Conservation (phyloP, 305 asterid species). For the Ajuga reptans region DNA sequence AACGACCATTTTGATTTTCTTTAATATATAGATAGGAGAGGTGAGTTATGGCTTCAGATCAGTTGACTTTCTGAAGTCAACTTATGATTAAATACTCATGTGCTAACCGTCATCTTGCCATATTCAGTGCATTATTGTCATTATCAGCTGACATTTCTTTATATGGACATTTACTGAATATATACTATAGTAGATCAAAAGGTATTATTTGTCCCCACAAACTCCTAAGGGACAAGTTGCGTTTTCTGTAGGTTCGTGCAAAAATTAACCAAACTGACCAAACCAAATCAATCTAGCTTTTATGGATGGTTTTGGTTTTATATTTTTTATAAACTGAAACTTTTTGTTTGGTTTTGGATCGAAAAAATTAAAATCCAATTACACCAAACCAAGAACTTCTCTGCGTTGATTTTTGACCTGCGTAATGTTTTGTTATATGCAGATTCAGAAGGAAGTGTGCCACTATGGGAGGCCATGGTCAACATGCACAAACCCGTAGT, state of each 20-base stretch:
- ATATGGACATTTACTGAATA: slow-evolving; percentile 16
- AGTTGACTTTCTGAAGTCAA: slow-evolving; percentile 27
- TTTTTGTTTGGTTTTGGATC: too few species aligned
- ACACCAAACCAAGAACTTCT: too few species aligned
- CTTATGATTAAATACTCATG: slow-evolving; percentile 5
- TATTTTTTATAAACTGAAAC: too few species aligned
- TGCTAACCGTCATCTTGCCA: slow-evolving; percentile 13
- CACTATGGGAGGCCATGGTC: slow-evolving; percentile 78
- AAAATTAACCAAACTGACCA: too few species aligned
- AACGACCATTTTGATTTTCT: not conserved
- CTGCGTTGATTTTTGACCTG: not conserved
- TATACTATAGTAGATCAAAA: not conserved
- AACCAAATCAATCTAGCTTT: too few species aligned
- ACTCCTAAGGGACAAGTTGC: slow-evolving; percentile 16
- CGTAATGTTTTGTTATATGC: slow-evolving; percentile 15
- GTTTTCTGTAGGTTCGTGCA: not conserved
- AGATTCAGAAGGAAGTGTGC: slow-evolving; percentile 77
- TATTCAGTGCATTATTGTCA: slow-evolving; percentile 17
- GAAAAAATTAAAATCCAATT: too few species aligned
- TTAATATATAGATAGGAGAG: not conserved
- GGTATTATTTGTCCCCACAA: slow-evolving; percentile 17
- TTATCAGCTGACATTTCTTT: slow-evolving; percentile 18
- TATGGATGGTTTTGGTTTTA: too few species aligned
- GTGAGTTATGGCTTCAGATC: slow-evolving; percentile 15
- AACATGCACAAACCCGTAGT: slow-evolving; percentile 44